These are phyloP conservation scores for Periconia sp. DNA, from an alignment of 2,329 filamentous ascomycete species.

Conservation along the genomic window DNA sequence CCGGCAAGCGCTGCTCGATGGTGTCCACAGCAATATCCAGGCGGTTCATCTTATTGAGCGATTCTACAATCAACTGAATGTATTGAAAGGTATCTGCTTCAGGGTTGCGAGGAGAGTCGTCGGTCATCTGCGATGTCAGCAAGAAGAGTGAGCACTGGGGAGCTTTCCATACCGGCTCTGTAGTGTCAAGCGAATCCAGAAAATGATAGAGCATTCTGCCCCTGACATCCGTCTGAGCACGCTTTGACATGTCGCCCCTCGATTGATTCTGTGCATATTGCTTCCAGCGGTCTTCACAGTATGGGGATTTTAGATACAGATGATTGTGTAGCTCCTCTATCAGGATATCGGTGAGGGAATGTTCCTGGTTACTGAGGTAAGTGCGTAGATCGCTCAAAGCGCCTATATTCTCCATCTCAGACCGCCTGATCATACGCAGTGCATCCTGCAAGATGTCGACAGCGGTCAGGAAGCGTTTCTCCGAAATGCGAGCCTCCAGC, in stretches of 20 bases:
- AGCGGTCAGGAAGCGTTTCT: constrained; percentile 90
- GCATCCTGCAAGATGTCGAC: constrained; percentile 91
- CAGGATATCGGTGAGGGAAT: constrained; percentile 86
- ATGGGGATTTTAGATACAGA: constrained; percentile 94
- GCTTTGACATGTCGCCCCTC: constrained; percentile 38
- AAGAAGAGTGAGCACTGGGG: not conserved
- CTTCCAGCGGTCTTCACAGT: constrained; percentile 96
- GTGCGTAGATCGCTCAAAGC: constrained; percentile 81
- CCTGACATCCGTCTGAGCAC: constrained; percentile 42
- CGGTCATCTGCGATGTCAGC: constrained; percentile 59
- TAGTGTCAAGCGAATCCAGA: constrained; percentile 58
- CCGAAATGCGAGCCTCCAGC: constrained; percentile 89
- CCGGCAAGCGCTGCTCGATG: constrained; percentile 88
- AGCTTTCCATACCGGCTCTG: constrained; percentile 35
- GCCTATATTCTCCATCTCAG: constrained; percentile 88
- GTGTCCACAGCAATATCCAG: constrained; percentile 85
- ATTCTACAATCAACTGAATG: constrained; percentile 81
- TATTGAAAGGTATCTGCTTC: constrained; percentile 96
- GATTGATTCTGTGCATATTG: constrained; percentile 70
- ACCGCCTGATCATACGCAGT: constrained; percentile 77
- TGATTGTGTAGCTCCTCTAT: constrained; percentile 98
- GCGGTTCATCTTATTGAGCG: constrained; percentile 84
- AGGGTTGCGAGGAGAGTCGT: constrained; percentile 90
- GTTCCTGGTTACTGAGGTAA: constrained; percentile 93
- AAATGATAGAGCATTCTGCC: constrained; percentile 60